Evolutionary conservation across 225 moss, liverwort and hornwort genomes (phyloP).

Genomic region (Asterella californica): DNA sequence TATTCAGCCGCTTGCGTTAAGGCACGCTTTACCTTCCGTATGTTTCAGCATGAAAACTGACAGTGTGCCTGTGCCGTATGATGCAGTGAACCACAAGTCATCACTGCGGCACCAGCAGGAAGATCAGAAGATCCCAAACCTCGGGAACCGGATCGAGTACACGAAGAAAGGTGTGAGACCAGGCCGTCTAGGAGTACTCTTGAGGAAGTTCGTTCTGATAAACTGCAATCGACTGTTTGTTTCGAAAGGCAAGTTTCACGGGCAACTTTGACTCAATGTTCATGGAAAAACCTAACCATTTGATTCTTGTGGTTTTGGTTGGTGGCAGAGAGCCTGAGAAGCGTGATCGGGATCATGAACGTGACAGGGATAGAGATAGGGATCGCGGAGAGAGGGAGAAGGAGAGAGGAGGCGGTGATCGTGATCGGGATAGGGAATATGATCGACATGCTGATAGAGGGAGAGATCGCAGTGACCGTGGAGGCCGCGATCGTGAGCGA

Average conservation of each 20-base stretch:
- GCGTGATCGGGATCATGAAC: conserved; percentile 87
- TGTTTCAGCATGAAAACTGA: not conserved
- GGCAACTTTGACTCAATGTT: not conserved
- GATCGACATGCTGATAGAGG: conserved; percentile 70
- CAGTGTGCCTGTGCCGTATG: not conserved
- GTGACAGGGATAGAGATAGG: conserved; percentile 75
- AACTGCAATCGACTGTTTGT: too few relatives aligned
- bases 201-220: not conserved
- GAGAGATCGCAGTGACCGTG: conserved; percentile 68
- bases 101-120: conserved; percentile 57
- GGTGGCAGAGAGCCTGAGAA: conserved; percentile 72
- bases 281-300: not conserved
- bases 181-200: not conserved
- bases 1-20: not conserved
- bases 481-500: conserved; percentile 64
- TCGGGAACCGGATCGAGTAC: conserved; percentile 72
- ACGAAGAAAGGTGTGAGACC: conserved; percentile 59
- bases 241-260: not conserved
- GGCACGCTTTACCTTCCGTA: not conserved
- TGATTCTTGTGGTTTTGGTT: not conserved
- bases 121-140: conserved; percentile 79
- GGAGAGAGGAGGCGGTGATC: conserved; percentile 62
- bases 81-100: conserved; percentile 75
- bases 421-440: conserved; percentile 80
- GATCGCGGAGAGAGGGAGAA: conserved; percentile 72